Percentiles rank a stretch among this genome's conserved stretches.
Conservation (phyloP, 2,329 filamentous ascomycete species). For the Talaromyces pinophilus region DNA sequence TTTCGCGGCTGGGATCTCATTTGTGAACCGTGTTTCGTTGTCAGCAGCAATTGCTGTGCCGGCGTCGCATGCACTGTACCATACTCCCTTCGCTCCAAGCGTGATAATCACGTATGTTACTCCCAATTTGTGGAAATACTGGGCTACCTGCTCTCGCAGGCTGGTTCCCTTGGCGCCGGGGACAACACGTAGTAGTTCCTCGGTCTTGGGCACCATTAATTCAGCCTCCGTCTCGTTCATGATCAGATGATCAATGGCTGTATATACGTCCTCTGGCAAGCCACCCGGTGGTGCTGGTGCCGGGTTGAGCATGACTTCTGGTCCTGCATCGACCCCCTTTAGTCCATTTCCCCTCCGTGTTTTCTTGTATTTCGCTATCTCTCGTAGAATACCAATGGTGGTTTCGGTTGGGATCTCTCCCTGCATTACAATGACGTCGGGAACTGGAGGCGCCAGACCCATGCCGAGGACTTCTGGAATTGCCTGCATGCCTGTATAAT, state of each 20-base stretch:
- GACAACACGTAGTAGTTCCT: constrained; percentile 32
- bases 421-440: constrained; percentile 72
- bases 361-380: constrained; percentile 35
- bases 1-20: constrained; percentile 62
- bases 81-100: constrained; percentile 77
- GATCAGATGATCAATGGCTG: constrained; percentile 72
- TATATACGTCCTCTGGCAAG: constrained; percentile 67
- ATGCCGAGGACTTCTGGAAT: constrained; percentile 41
- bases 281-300: constrained; percentile 77
- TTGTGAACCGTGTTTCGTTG: constrained; percentile 33
- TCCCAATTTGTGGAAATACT: constrained; percentile 66
- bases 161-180: constrained; percentile 45
- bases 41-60: constrained; percentile 46
- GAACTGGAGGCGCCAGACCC: constrained; percentile 44
- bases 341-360: constrained; percentile 48
- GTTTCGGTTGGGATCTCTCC: constrained; percentile 72
- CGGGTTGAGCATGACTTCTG: constrained; percentile 79
- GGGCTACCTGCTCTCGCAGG: constrained; percentile 57
- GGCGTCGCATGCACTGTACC: constrained; percentile 57
- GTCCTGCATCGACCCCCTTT: constrained; percentile 39
- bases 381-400: constrained; percentile 61
- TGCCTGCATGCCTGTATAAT: constrained; percentile 52
- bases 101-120: constrained; percentile 81
- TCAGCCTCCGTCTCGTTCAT: constrained; percentile 90
- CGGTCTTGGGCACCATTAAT: constrained; percentile 62